phyloP scores from a whole-genome alignment of 2,329 filamentous ascomycete genomes.

The Colletotrichum tabaci region DNA sequence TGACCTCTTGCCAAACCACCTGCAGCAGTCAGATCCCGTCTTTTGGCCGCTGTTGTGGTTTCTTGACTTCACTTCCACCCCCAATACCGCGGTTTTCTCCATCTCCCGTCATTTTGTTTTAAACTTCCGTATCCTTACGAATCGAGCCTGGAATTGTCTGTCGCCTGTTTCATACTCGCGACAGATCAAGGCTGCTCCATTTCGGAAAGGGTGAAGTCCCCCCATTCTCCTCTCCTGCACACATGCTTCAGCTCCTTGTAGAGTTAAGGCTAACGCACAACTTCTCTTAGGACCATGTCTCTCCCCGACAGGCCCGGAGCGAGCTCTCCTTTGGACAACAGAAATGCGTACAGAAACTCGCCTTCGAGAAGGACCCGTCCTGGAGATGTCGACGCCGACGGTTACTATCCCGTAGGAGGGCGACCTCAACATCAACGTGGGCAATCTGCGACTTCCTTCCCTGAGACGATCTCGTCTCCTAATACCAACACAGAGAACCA shows the following conservation, averaged over 20 bases:
- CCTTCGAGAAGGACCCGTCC: slow-evolving; percentile 76
- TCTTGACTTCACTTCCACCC: slow-evolving; percentile 12
- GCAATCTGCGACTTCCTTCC: slow-evolving; percentile 71
- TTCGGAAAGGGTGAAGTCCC: slow-evolving; percentile 44
- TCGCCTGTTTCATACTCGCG: slow-evolving; percentile 25
- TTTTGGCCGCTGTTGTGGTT: slow-evolving; percentile 27
- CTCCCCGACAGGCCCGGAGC: slow-evolving; percentile 76
- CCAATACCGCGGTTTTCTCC: slow-evolving; percentile 11
- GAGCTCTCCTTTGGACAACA: slow-evolving; percentile 72
- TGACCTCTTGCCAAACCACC: slow-evolving; percentile 33
- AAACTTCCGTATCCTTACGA: slow-evolving; percentile 7
- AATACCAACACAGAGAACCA: slow-evolving; percentile 70
- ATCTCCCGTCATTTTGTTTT: slow-evolving; percentile 14
- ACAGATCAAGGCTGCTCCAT: slow-evolving; percentile 29
- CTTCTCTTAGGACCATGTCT: slow-evolving; percentile 67
- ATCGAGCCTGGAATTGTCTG: slow-evolving; percentile 22
- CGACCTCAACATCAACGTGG: slow-evolving; percentile 67
- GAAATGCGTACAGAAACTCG: slow-evolving; percentile 77
- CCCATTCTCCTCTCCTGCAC: not conserved
- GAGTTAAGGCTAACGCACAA: slow-evolving; percentile 29
- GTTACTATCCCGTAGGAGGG: slow-evolving; percentile 61
- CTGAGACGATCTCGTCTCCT: slow-evolving; percentile 70
- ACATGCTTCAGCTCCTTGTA: slow-evolving; percentile 3
- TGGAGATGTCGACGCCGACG: slow-evolving; percentile 79
- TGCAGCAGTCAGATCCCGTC: slow-evolving; percentile 22